Percentiles rank a stretch among this genome's conserved stretches.
Conservation (phyloP, 2,329 filamentous ascomycete genomes). For the Aspergillus pseudoglaucus region DNA sequence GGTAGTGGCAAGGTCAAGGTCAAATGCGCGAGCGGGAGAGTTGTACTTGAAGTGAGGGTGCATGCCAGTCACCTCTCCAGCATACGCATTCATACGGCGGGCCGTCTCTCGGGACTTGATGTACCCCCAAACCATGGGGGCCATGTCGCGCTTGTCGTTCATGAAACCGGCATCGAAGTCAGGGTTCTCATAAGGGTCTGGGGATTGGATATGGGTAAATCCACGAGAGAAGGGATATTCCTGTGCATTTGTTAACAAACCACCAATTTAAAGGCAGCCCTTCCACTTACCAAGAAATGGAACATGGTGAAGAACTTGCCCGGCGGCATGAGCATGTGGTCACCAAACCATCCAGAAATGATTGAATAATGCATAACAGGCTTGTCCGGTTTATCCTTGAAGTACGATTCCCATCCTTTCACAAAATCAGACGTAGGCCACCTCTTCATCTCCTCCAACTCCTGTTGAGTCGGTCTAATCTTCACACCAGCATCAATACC, state of each 20-base stretch:
- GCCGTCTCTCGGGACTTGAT: conserved; percentile 77
- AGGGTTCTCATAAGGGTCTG: conserved; percentile 65
- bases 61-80: conserved; percentile 60
- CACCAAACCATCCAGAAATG: conserved; percentile 54
- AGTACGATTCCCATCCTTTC: conserved; percentile 71
- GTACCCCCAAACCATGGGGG: conserved; percentile 77
- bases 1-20: conserved; percentile 69
- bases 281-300: conserved; percentile 55
- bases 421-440: conserved; percentile 69
- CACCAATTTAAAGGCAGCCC: background rate
- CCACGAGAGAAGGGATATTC: conserved; percentile 72
- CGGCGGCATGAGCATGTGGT: conserved; percentile 57
- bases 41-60: conserved; percentile 69
- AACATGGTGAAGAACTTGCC: conserved; percentile 82
- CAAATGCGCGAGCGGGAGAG: conserved; percentile 61
- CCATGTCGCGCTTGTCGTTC: conserved; percentile 81
- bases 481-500: conserved; percentile 77
- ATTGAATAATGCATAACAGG: conserved; percentile 81
- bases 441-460: conserved; percentile 60
- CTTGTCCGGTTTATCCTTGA: conserved; percentile 78
- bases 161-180: conserved; percentile 80
- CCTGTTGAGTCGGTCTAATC: conserved; percentile 62
- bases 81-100: conserved; percentile 69
- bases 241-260: conserved; percentile 7
- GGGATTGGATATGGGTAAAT: conserved; percentile 62